phyloP scores from a whole-genome alignment of 345 rosid genomes.

The Boechera divaricarpa region DNA sequence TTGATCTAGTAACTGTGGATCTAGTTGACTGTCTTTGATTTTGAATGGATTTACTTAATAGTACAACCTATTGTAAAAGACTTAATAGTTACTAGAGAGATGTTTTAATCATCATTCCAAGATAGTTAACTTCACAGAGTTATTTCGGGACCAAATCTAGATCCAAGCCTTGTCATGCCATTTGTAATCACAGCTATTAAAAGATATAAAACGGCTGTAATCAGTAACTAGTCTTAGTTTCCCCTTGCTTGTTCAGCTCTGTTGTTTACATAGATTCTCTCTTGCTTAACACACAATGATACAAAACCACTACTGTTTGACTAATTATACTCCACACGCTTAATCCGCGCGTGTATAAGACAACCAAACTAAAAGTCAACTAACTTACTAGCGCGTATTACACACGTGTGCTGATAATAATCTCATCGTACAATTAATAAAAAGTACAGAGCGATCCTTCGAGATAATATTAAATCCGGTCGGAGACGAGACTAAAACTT shows the following conservation, averaged over 20 bases:
- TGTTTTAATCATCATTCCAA: background rate
- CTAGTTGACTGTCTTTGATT: background rate
- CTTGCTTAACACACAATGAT: background rate
- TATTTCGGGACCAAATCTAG: no score
- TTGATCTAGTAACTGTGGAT: no score
- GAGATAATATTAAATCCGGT: slow-evolving; percentile 1
- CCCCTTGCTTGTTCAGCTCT: no score
- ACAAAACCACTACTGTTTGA: slow-evolving; percentile 9
- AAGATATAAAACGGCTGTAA: background rate
- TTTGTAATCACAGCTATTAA: background rate
- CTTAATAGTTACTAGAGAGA: no score
- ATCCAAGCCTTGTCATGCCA: background rate
- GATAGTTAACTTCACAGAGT: no score
- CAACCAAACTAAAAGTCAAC: slow-evolving; percentile 20
- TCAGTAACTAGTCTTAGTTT: no score
- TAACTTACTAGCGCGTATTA: slow-evolving; percentile 29
- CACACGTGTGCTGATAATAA: slow-evolving; percentile 1
- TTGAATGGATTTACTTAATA: background rate
- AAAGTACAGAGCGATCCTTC: slow-evolving; percentile 10
- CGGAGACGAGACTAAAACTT: slow-evolving; percentile 11
- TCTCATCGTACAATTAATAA: background rate
- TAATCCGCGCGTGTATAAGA: background rate
- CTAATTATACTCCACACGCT: slow-evolving; percentile 22
- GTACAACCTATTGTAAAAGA: background rate
- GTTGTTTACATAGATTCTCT: background rate